Percentiles rank a stretch among this genome's conserved stretches.
Evolutionary conservation across 768 basidiomycete genomes (phyloP).

Genomic region (Xerocomus potaroensis): DNA sequence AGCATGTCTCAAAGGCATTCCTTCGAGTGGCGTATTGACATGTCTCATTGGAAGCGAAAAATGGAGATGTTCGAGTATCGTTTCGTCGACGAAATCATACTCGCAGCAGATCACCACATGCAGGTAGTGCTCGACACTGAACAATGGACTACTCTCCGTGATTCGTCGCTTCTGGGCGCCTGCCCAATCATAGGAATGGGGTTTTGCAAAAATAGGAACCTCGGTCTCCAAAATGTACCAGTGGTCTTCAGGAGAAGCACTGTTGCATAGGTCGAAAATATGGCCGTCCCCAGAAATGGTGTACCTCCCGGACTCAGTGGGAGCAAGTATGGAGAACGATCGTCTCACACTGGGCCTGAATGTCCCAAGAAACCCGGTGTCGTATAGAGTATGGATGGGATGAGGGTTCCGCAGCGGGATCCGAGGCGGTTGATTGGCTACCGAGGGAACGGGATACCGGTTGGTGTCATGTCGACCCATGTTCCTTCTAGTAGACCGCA

Average conservation of each 20-base stretch:
- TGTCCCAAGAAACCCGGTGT: slow-evolving; percentile 37
- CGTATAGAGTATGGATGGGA: slow-evolving; percentile 42
- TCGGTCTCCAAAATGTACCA: slow-evolving; percentile 28
- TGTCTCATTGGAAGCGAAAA: slow-evolving; percentile 50
- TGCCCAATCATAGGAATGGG: slow-evolving; percentile 26
- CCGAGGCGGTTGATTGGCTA: slow-evolving; percentile 59
- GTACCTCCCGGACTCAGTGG: slow-evolving; percentile 43
- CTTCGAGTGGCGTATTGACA: slow-evolving; percentile 37
- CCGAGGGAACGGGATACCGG: slow-evolving; percentile 54
- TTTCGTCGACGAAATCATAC: slow-evolving; percentile 43
- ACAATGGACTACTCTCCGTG: slow-evolving; percentile 50
- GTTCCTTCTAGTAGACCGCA: slow-evolving; percentile 32
- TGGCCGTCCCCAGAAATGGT: slow-evolving; percentile 46
- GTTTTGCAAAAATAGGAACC: slow-evolving; percentile 16
- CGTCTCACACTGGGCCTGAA: slow-evolving; percentile 27
- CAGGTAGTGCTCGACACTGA: slow-evolving; percentile 51
- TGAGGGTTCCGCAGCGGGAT: slow-evolving; percentile 54
- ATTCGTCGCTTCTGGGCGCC: slow-evolving; percentile 35
- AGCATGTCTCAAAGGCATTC: neutral
- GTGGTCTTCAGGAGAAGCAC: slow-evolving; percentile 11
- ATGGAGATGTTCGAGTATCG: slow-evolving; percentile 23
- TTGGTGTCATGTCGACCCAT: slow-evolving; percentile 40
- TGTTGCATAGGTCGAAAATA: slow-evolving; percentile 38
- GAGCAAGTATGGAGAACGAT: slow-evolving; percentile 47
- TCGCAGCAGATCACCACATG: slow-evolving; percentile 50